Percentiles rank a stretch among this genome's conserved stretches.
Conservation (phyloP, 306 rosid species). For the Leucaena leucocephala region DNA sequence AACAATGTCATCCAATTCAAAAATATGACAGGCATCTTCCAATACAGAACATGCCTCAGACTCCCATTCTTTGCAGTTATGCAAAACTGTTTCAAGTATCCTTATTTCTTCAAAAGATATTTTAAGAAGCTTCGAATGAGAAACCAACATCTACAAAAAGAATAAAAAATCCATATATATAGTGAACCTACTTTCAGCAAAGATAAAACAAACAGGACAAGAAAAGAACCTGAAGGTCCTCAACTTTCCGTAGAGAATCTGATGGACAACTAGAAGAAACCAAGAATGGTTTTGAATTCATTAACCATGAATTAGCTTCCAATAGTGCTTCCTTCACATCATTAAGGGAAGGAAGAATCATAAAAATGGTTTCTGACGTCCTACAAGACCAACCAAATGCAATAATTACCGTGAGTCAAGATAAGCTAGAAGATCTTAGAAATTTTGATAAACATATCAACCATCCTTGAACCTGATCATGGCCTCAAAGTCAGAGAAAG, state of each 20-base stretch:
- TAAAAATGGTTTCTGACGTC: conserved; percentile 72
- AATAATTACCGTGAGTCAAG: conserved; percentile 37
- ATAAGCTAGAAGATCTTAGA: conserved; percentile 16
- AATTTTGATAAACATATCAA: conserved; percentile 23
- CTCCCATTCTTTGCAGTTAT: conserved; percentile 76
- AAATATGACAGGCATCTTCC: conserved; percentile 55
- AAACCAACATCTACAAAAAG: conserved; percentile 70
- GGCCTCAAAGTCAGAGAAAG: conserved; percentile 73
- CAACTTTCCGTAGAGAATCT: conserved; percentile 54
- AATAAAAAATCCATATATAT: conserved; percentile 30
- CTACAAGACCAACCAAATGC: conserved; percentile 49
- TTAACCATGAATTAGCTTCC: conserved; percentile 74
- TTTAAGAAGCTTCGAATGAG: conserved; percentile 73
- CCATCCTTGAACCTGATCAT: conserved; percentile 59
- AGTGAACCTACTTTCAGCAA: conserved; percentile 32
- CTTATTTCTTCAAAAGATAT: conserved; percentile 62
- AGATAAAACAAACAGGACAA: conserved; percentile 37
- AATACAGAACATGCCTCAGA: conserved; percentile 56
- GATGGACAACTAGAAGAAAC: conserved; percentile 45
- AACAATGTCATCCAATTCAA: conserved; percentile 45
- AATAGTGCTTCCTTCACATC: conserved; percentile 59
- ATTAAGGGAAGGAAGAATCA: conserved; percentile 69
- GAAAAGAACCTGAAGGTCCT: conserved; percentile 73
- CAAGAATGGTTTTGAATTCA: conserved; percentile 62
- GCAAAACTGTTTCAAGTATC: conserved; percentile 63